Evolutionary conservation across 139 green algal species (phyloP).

Genomic region (Micractinium conductrix): DNA sequence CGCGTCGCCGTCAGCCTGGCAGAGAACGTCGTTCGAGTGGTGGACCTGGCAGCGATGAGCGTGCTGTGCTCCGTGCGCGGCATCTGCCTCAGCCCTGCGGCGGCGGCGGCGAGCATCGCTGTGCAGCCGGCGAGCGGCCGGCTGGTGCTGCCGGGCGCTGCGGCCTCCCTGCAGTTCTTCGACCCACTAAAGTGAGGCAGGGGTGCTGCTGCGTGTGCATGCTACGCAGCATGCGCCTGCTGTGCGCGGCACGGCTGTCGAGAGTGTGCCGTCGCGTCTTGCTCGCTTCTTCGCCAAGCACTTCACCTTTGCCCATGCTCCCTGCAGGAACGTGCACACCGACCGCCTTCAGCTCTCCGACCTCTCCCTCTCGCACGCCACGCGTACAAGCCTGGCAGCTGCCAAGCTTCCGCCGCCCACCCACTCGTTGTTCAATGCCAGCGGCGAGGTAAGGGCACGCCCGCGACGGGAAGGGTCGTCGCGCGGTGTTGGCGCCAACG

Average conservation of each 20-base stretch:
- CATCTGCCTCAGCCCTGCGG: not conserved
- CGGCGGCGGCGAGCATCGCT: not conserved
- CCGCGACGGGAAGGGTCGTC: too few relatives aligned
- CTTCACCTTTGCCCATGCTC: too few relatives aligned
- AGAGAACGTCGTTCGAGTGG: conserved; percentile 2
- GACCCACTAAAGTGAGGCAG: not conserved
- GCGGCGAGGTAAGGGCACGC: conserved; percentile 2
- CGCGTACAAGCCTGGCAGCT: not conserved
- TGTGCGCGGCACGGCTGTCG: too few relatives aligned
- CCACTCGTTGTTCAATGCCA: not conserved
- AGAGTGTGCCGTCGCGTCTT: too few relatives aligned
- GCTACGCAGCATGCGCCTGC: not conserved
- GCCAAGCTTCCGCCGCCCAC: not conserved
- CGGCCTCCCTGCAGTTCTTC: not conserved
- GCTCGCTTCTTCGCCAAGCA: not conserved
- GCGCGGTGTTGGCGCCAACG: too few relatives aligned
- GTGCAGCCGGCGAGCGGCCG: not conserved
- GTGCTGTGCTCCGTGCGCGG: not conserved
- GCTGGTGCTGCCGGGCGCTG: not conserved
- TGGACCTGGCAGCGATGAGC: conserved; percentile 3
- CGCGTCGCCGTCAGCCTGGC: not conserved
- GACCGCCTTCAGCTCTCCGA: not conserved
- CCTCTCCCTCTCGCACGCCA: not conserved
- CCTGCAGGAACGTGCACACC: not conserved
- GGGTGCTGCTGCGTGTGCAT: not conserved